Evolutionary conservation across 1,284 basidiomycete species (phyloP), one percentile per base, ranked within the genome.

Genomic region (Thecaphora thlaspeos): DNA sequence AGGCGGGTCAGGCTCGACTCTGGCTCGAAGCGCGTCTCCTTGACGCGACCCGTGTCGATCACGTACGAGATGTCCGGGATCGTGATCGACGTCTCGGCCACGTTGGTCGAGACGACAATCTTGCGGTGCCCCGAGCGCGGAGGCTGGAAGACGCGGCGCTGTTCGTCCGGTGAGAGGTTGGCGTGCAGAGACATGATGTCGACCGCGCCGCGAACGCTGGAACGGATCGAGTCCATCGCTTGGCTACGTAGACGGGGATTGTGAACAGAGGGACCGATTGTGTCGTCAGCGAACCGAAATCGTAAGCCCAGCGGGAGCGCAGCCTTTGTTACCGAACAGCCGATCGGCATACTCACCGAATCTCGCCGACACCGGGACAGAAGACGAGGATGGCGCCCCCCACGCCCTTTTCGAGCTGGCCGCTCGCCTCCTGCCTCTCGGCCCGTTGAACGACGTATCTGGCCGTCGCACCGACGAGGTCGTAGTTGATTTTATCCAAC

Each of bases 71-170:
- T 64, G 44, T 77, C 73, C 18, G 79, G 76, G 60, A 96, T 94
- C 1, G 92, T 96, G 61, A 96, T 91, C 4, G 89, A 92, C 1
- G 92, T 95, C 84, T 95, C 81, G 7, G 89, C 90, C 23, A 96
- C 89, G 68, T 95, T 95, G 9, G 92, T 95, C 1, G 91, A 84
- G 0, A 87, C 89, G 30, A 96, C 86, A 40, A 95, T 84, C 78
- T 95, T 96, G 82, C 91, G 87, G 53, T 82, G 83, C 0, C 70
- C 67, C 4, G 58, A 17, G 0, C 82, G 79, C 0, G 83, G 83
- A 0, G 83, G 82, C 23, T 71, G 61, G 73, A 96, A 96, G 0
- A 93, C 89, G 5, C 81, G 81, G 11, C 86, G 85, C 79, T 96
- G 93, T 71, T 95, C 92, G 17, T 87, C 85, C 40, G 82, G 87